Base-by-base conservation (phyloP, 495 filamentous ascomycete species). In the Aspergillus avenaceus region DNA sequence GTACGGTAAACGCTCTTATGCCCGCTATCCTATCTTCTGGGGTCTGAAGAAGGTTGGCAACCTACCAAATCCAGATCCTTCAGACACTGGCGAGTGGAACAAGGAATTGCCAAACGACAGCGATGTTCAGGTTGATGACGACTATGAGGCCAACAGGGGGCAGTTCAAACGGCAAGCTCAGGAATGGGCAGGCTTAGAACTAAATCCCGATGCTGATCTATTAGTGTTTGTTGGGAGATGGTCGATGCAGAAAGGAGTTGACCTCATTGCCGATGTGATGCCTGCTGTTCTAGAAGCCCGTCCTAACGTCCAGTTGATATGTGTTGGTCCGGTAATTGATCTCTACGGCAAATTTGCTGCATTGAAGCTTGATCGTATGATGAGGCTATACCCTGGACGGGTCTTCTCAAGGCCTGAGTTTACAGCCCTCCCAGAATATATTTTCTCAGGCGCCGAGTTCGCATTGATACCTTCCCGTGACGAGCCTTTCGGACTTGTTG, bases 401-500 rank as follows among this genome's bases (percentile, higher is more conserved):
- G 87, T 91, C 0, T 90, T 72, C 66, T 87, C 84, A 12, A 87
- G 83, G 65, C 87, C 87, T 5, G 83, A 90, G 63, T 90, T 90
- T 61, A 90, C 85, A 0, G 77, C 81, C 0, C 70, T 91, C 1
- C 87, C 85, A 11, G 82, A 84, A 0, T 90, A 78, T 63, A 84
- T 91, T 54, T 90, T 90, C 67, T 86, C 81, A 42, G 87, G 87
- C 16, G 85, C 86, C 14, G 87, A 91, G 43, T 90, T 91, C 52
- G 86, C 86, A 13, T 70, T 91, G 26, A 90, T 91, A 47, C 86
- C 87, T 5, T 88, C 84, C 14, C 81, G 87, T 49, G 87, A 91
- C 53, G 87, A 91, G 61, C 87, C 87, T 0, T 91, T 91, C 54
- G 87, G 87, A 24, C 66, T 91, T n/a, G 87, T 90, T 3, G 87